A percentile compares a stretch with the other conserved stretches of the same genome.
Conservation (phyloP, 257 asterid species). For the Scutellaria baicalensis region DNA sequence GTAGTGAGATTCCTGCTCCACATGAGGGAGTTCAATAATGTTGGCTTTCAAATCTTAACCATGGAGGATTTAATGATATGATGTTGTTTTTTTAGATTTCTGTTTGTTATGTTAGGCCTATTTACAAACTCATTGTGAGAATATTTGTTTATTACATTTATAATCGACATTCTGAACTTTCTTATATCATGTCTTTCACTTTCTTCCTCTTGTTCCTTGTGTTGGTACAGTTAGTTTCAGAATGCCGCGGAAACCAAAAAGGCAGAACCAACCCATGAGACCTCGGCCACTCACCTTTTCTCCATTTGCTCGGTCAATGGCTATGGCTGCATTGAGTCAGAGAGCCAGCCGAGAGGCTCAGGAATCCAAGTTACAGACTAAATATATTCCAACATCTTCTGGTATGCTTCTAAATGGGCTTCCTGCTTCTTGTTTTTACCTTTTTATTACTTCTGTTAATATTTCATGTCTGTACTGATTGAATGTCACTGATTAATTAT, state of each 20-base stretch:
- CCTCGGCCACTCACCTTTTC: conserved; percentile 51
- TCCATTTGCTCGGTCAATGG: conserved; percentile 58
- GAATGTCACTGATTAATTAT: not conserved
- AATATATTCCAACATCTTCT: conserved; percentile 24
- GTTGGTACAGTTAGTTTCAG: not conserved
- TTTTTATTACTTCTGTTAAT: not conserved
- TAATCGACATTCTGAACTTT: not conserved
- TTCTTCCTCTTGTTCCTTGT: conserved; percentile 1
- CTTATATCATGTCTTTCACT: not conserved
- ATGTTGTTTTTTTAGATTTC: too few relatives aligned
- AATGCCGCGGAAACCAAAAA: conserved; percentile 53
- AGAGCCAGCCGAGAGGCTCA: conserved; percentile 23
- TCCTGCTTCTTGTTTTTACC: conserved; percentile 7
- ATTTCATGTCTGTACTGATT: conserved; percentile 1
- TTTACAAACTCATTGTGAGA: too few relatives aligned
- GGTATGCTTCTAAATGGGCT: conserved; percentile 25
- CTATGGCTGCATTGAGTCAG: conserved; percentile 32
- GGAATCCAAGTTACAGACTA: conserved; percentile 19
- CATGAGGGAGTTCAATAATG: too few relatives aligned
- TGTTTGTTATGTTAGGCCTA: too few relatives aligned
- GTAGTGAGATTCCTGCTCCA: too few relatives aligned
- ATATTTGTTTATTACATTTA: too few relatives aligned
- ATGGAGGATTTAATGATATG: too few relatives aligned
- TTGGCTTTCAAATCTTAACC: too few relatives aligned
- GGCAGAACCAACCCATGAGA: conserved; percentile 18